A percentile compares a stretch with the other conserved stretches of the same genome.
Evolutionary conservation across 441 rosid genomes (phyloP).

Genomic region (Pelargonium cotyledonis): DNA sequence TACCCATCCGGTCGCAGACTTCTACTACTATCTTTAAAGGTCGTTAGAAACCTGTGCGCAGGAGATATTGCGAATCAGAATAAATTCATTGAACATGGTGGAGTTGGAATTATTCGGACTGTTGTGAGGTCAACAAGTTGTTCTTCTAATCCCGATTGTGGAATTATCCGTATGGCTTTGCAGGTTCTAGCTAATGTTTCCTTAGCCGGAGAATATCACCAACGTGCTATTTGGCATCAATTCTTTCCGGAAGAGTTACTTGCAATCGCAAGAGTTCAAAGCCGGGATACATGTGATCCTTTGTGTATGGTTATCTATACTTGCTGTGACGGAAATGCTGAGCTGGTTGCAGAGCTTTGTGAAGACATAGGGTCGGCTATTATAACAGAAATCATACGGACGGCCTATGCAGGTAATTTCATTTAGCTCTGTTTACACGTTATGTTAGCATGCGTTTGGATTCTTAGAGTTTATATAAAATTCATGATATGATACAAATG

Average conservation of each 20-base stretch:
- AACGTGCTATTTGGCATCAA: constrained; percentile 46
- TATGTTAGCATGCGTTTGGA: neutral
- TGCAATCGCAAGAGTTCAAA: constrained; percentile 35
- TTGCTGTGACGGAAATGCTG: constrained; percentile 51
- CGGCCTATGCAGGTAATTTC: constrained; percentile 43
- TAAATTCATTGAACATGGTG: constrained; percentile 41
- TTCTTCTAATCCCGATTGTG: constrained; percentile 29
- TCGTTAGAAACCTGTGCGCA: constrained; percentile 71
- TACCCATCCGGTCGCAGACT: constrained; percentile 24
- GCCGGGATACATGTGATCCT: constrained; percentile 53
- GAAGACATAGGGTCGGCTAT: constrained; percentile 39
- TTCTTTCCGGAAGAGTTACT: constrained; percentile 48
- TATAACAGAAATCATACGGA: constrained; percentile 41
- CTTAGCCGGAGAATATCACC: constrained; percentile 57
- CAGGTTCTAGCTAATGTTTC: constrained; percentile 67
- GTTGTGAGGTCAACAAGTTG: constrained; percentile 26
- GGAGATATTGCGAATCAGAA: constrained; percentile 59
- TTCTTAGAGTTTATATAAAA: too few relatives aligned
- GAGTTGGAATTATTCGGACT: constrained; percentile 31
- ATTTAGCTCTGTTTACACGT: neutral
- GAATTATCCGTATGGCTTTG: constrained; percentile 42
- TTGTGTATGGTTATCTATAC: constrained; percentile 60
- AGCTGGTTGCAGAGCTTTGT: constrained; percentile 35
- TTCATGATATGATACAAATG: too few relatives aligned
- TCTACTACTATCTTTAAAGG: constrained; percentile 41